These are phyloP conservation scores for Boletus tomentosulus DNA, from an alignment of 768 basidiomycete genomes.

Conservation along the genomic window DNA sequence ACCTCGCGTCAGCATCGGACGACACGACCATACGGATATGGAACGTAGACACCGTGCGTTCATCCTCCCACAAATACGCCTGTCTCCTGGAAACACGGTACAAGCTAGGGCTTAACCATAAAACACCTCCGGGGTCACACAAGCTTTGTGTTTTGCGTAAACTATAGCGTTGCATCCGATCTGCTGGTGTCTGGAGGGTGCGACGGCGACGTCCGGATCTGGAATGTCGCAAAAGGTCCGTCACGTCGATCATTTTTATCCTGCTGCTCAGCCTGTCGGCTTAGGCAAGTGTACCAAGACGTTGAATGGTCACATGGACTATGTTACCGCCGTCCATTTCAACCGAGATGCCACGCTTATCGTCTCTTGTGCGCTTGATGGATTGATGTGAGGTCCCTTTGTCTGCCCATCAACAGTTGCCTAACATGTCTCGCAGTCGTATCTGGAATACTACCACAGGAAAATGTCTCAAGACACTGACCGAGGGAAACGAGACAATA, in stretches of 20 bases:
- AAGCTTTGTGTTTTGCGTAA: conserved; percentile 87
- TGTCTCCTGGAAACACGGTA: neutral
- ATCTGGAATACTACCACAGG: conserved; percentile 93
- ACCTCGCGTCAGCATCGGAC: conserved; percentile 89
- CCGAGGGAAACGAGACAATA: conserved; percentile 82
- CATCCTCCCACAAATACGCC: conserved; percentile 4
- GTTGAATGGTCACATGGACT: conserved; percentile 90
- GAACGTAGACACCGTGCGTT: conserved; percentile 74
- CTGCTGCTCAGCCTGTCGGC: neutral
- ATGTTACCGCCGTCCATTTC: conserved; percentile 92
- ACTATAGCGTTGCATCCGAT: conserved; percentile 85
- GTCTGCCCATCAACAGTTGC: conserved; percentile 1
- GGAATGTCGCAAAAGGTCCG: conserved; percentile 80
- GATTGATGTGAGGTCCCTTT: conserved; percentile 70
- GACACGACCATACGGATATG: conserved; percentile 88
- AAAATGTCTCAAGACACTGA: conserved; percentile 94
- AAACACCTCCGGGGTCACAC: conserved; percentile 78
- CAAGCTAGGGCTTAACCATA: conserved; percentile 57
- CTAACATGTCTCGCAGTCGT: conserved; percentile 51
- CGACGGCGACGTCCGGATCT: conserved; percentile 89
- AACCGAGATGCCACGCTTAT: conserved; percentile 89
- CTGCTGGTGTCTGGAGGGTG: conserved; percentile 89
- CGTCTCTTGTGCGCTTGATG: conserved; percentile 89
- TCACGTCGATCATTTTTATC: neutral
- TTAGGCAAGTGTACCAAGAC: conserved; percentile 81